phyloP scores from a whole-genome alignment of 257 asterid species.

The Scutellaria baicalensis region DNA sequence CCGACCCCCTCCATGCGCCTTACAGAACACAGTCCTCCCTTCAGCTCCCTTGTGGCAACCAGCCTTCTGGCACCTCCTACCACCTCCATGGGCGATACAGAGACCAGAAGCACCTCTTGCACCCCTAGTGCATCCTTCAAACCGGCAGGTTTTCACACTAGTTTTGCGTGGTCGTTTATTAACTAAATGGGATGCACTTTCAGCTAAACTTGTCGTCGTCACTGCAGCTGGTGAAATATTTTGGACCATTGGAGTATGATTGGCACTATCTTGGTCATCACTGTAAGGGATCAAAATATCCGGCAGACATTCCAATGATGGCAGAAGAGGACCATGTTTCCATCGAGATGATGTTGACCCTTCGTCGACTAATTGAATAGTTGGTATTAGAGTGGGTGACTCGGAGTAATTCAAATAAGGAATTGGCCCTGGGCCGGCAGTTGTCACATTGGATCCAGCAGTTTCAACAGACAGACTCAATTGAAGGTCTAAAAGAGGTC shows the following conservation, averaged over 20 bases:
- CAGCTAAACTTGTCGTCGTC: constrained; percentile 1
- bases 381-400: constrained; percentile 12
- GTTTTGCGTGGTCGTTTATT: constrained; percentile 23
- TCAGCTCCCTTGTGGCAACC: constrained; percentile 68
- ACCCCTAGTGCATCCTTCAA: constrained; percentile 55
- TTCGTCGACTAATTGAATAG: constrained; percentile 38
- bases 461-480: constrained; percentile 48
- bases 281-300: constrained; percentile 1
- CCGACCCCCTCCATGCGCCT: constrained; percentile 59
- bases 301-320: constrained; percentile 17
- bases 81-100: constrained; percentile 67
- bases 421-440: constrained; percentile 26
- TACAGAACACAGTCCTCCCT: constrained; percentile 52
- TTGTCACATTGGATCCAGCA: constrained; percentile 41
- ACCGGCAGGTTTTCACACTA: constrained; percentile 30
- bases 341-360: constrained; percentile 63
- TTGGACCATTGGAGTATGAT: constrained; percentile 27
- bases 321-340: constrained; percentile 38
- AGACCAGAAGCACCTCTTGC: constrained; percentile 70
- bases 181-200: constrained; percentile 10
- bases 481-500: constrained; percentile 46
- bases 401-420: constrained; percentile 15
- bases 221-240: constrained; percentile 1
- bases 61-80: constrained; percentile 51
- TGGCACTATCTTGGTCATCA: constrained; percentile 2